Conservation (phyloP, 1,284 basidiomycete genomes). For the Ganoderma lucidum region DNA sequence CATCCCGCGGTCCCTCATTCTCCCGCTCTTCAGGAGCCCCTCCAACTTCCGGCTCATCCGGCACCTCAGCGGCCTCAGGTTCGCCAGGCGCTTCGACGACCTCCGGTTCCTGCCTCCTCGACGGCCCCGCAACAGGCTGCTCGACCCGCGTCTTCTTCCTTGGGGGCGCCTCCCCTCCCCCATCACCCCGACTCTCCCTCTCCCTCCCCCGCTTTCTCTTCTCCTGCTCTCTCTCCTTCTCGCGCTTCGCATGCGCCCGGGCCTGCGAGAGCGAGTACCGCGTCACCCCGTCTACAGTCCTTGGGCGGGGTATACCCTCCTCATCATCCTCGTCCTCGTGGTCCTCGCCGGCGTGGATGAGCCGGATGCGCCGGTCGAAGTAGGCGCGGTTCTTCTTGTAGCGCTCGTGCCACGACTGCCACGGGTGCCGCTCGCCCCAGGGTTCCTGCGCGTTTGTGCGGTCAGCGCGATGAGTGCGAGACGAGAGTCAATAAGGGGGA, state of each 20-base stretch:
- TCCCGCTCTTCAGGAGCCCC: background rate
- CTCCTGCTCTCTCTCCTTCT: background rate
- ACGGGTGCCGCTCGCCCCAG: constrained; percentile 76
- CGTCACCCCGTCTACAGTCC: constrained; percentile 8
- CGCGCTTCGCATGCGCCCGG: background rate
- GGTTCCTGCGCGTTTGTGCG: no score
- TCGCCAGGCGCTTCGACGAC: background rate
- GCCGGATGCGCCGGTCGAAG: constrained; percentile 49
- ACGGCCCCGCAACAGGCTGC: constrained; percentile 8
- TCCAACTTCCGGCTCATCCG: background rate
- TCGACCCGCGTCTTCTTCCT: constrained; percentile 23
- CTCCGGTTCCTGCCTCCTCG: background rate
- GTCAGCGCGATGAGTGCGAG: no score
- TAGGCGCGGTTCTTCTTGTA: constrained; percentile 73
- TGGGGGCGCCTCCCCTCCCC: constrained; percentile 7
- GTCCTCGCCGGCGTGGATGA: background rate
- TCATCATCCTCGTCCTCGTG: constrained; percentile 7
- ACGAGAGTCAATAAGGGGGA: no score
- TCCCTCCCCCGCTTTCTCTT: constrained; percentile 9
- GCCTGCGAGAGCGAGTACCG: background rate
- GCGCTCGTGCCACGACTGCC: constrained; percentile 81
- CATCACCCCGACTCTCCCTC: constrained; percentile 11
- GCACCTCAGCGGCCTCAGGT: background rate
- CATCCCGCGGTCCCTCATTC: background rate
- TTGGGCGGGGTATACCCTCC: constrained; percentile 1